Evolutionary conservation across 2,329 filamentous ascomycete genomes (phyloP).

Genomic region (Calonectria leucothoes): DNA sequence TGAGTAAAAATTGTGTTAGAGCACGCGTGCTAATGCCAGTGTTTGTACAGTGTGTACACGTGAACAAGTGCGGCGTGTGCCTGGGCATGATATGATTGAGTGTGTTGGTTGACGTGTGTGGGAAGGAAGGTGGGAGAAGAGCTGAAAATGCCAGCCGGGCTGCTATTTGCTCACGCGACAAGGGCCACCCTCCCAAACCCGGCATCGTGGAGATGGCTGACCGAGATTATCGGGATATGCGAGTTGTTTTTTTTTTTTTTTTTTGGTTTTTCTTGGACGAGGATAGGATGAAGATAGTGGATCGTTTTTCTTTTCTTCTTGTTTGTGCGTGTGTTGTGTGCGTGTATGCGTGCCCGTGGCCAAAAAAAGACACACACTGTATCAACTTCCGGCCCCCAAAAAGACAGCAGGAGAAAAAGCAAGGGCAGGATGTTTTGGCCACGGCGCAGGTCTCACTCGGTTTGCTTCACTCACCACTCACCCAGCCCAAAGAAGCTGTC

Average conservation of each 20-base stretch:
- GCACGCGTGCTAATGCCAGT: neutral
- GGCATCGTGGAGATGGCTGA: slow-evolving; percentile 15
- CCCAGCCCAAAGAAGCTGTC: slow-evolving; percentile 2
- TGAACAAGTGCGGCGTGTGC: neutral
- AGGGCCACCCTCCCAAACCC: slow-evolving; percentile 14
- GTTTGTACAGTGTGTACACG: neutral
- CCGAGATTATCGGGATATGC: neutral
- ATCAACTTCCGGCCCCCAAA: neutral
- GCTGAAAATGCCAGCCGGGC: neutral
- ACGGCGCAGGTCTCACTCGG: slow-evolving; percentile 37
- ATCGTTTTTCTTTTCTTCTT: neutral
- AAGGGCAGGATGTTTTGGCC: slow-evolving; percentile 22
- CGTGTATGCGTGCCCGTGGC: neutral
- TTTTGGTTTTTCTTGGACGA: neutral
- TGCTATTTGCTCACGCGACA: neutral
- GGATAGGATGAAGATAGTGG: neutral
- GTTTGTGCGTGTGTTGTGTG: neutral
- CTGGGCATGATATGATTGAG: neutral
- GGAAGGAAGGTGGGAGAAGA: neutral
- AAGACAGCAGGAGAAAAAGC: slow-evolving; percentile 26
- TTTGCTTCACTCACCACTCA: slow-evolving; percentile 1
- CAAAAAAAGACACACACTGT: slow-evolving; percentile 2
- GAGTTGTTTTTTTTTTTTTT: neutral
- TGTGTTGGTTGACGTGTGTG: neutral
- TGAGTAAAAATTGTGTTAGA: neutral